Percentiles rank a stretch among this genome's conserved stretches.
These are phyloP conservation scores for Fusarium protoensiforme DNA, from an alignment of 2,329 filamentous ascomycete species.

Conservation along the genomic window DNA sequence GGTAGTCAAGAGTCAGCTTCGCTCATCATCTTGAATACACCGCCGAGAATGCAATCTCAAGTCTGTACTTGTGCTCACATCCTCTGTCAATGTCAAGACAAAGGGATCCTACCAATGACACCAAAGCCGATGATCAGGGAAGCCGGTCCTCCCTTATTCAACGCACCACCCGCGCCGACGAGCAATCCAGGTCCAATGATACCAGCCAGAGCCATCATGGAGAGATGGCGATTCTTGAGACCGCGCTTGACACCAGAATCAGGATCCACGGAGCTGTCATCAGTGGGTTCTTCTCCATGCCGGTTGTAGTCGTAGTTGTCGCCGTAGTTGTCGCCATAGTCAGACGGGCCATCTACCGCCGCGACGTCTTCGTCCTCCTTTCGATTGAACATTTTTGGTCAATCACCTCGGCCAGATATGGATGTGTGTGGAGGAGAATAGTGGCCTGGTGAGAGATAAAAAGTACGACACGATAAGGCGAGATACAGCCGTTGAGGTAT, in stretches of 20 bases:
- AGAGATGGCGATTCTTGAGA: slow-evolving; percentile 74
- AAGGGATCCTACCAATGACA: slow-evolving; percentile 63
- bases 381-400: slow-evolving; percentile 25
- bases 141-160: slow-evolving; percentile 76
- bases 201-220: slow-evolving; percentile 72
- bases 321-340: slow-evolving; percentile 2
- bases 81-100: background rate
- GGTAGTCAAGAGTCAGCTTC: slow-evolving; percentile 23
- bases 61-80: background rate
- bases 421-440: background rate
- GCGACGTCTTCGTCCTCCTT: slow-evolving; percentile 33
- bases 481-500: background rate
- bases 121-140: slow-evolving; percentile 79
- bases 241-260: slow-evolving; percentile 75
- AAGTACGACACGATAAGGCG: background rate
- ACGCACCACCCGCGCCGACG: slow-evolving; percentile 76
- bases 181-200: slow-evolving; percentile 78
- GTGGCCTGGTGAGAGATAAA: background rate
- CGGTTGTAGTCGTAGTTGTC: slow-evolving; percentile 32
- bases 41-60: background rate
- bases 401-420: slow-evolving; percentile 10
- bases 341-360: slow-evolving; percentile 33
- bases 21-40: background rate
- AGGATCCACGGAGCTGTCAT: slow-evolving; percentile 63
- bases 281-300: slow-evolving; percentile 34